These are phyloP conservation scores for Drosera spatulata DNA, from an alignment of 179 eudicot genomes.

Conservation along the genomic window DNA sequence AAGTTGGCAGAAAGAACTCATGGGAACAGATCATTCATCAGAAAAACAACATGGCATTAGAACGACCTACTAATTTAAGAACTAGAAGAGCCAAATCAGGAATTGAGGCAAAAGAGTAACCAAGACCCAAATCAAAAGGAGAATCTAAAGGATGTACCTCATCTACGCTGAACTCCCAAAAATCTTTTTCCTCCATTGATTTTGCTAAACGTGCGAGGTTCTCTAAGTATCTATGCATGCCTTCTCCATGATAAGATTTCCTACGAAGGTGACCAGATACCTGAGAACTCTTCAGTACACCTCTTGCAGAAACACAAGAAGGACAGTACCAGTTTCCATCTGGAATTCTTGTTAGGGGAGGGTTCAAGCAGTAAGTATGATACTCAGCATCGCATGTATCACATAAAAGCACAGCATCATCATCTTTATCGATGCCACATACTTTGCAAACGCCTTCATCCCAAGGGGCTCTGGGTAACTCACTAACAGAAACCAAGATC, in stretches of 20 bases:
- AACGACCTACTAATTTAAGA: too few species aligned
- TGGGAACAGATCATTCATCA: too few species aligned
- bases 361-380: slow-evolving; percentile 79
- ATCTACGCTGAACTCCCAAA: slow-evolving; percentile 74
- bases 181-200: slow-evolving; percentile 61
- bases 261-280: slow-evolving; percentile 18
- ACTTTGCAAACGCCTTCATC: slow-evolving; percentile 94
- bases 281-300: slow-evolving; percentile 22
- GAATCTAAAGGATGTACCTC: slow-evolving; percentile 44
- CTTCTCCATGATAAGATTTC: slow-evolving; percentile 48
- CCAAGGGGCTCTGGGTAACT: slow-evolving; percentile 88
- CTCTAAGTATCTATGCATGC: slow-evolving; percentile 40
- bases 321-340: slow-evolving; percentile 99
- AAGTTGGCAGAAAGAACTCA: too few species aligned
- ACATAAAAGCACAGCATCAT: slow-evolving; percentile 80
- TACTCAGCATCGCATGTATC: slow-evolving; percentile 95
- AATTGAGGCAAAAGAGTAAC: not conserved
- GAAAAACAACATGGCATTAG: too few species aligned
- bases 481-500: slow-evolving; percentile 33
- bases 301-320: slow-evolving; percentile 49
- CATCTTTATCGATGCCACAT: slow-evolving; percentile 94
- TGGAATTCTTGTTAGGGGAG: slow-evolving; percentile 87
- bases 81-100: too few species aligned
- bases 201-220: slow-evolving; percentile 43
- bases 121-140: not conserved